Evolutionary conservation across 257 asterid species (phyloP).

Genomic region (Solanum rostratum): DNA sequence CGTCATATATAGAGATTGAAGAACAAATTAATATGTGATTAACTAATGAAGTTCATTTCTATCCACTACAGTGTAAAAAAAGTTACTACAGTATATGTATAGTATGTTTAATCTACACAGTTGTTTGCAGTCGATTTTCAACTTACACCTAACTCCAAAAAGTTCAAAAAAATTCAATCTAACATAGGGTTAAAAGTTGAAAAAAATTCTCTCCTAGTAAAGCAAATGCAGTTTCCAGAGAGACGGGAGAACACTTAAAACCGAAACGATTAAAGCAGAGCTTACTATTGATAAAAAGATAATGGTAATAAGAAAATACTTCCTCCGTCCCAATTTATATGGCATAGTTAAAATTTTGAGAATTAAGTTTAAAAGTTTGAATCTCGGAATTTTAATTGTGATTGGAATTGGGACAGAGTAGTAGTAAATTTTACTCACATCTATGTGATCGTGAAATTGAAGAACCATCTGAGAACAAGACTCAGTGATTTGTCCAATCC

Average conservation of each 20-base stretch:
- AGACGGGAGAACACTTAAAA: neutral
- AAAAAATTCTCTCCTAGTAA: neutral
- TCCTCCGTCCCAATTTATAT: too few relatives aligned
- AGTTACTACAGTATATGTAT: neutral
- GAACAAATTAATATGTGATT: neutral
- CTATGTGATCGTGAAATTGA: conserved; percentile 47
- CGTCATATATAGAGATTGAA: neutral
- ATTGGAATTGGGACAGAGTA: neutral
- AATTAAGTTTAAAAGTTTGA: too few relatives aligned
- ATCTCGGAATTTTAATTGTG: too few relatives aligned
- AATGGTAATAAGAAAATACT: too few relatives aligned
- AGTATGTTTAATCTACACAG: neutral
- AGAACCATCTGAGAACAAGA: conserved; percentile 85
- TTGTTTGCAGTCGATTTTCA: neutral
- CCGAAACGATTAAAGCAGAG: too few relatives aligned
- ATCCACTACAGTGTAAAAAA: neutral
- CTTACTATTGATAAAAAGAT: too few relatives aligned
- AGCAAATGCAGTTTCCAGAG: neutral
- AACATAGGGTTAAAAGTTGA: neutral
- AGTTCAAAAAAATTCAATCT: neutral
- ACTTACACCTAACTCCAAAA: neutral
- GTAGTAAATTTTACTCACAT: conserved; percentile 21
- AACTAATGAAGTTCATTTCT: neutral
- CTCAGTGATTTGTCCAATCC: conserved; percentile 55
- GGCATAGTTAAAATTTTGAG: too few relatives aligned